Percentiles rank a stretch among this genome's conserved stretches.
Conservation (phyloP, 208 protist species). For the Trypanosoma rangeli region DNA sequence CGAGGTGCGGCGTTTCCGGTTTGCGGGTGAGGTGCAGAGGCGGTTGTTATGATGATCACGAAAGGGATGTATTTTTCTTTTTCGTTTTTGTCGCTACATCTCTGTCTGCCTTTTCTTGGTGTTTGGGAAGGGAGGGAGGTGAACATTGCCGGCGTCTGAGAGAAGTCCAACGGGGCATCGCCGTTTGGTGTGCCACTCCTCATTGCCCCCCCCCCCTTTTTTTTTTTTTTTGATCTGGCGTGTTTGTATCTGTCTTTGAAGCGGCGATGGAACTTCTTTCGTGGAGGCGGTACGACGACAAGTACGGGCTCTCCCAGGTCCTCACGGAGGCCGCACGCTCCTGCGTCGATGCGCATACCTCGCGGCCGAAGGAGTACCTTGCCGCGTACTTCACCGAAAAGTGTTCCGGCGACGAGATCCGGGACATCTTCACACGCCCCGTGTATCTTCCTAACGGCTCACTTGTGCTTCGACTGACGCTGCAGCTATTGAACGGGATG, state of each 20-base stretch:
- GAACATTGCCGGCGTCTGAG: background rate
- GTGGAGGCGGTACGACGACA: slow-evolving; percentile 77
- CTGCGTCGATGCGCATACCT: slow-evolving; percentile 58
- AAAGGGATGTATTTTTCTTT: background rate
- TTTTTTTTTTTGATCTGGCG: slow-evolving; percentile 8
- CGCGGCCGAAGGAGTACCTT: slow-evolving; percentile 62
- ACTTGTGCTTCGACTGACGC: slow-evolving; percentile 4
- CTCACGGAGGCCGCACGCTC: slow-evolving; percentile 77
- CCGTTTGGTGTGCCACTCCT: background rate
- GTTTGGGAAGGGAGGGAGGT: background rate
- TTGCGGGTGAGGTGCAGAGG: slow-evolving; percentile 27
- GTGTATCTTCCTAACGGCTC: slow-evolving; percentile 10
- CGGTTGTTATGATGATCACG: slow-evolving; percentile 11
- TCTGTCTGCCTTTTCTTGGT: background rate
- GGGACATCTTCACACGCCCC: slow-evolving; percentile 1
- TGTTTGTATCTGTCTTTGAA: too few relatives aligned
- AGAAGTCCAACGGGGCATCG: background rate
- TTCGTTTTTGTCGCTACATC: background rate
- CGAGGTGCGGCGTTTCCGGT: slow-evolving; percentile 43
- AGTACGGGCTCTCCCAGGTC: slow-evolving; percentile 61
- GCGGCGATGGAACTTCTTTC: slow-evolving; percentile 41
- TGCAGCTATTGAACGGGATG: slow-evolving; percentile 27
- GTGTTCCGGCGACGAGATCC: slow-evolving; percentile 26
- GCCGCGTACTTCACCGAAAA: slow-evolving; percentile 60
- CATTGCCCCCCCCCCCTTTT: background rate